Evolutionary conservation across 306 rosid genomes (phyloP).

Genomic region (Castanea sativa): DNA sequence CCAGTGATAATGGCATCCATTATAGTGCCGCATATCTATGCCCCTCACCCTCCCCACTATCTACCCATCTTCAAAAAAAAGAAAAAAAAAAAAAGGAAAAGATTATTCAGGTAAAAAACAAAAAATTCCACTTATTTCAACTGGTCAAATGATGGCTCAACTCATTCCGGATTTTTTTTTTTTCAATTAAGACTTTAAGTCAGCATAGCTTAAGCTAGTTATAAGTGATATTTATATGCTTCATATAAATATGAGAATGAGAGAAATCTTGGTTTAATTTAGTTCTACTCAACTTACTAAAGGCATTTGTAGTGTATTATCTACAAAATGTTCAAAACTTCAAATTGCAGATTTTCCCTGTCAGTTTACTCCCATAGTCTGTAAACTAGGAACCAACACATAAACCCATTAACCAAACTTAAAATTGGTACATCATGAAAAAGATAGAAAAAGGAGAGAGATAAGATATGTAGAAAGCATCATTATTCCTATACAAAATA

Average conservation of each 20-base stretch:
- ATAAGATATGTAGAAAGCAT: neutral
- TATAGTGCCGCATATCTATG: no score
- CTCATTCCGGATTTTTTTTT: neutral
- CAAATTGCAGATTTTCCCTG: neutral
- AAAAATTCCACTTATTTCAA: no score
- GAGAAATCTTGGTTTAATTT: neutral
- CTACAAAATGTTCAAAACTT: neutral
- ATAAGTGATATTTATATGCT: neutral
- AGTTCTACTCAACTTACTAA: neutral
- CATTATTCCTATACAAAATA: neutral
- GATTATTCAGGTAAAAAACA: no score
- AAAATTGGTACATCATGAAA: neutral
- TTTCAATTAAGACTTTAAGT: neutral
- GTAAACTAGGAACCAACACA: neutral
- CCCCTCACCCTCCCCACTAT: no score
- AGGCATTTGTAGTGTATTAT: neutral
- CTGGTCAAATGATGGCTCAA: no score
- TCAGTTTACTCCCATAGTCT: neutral
- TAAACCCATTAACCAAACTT: neutral
- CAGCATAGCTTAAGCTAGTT: neutral
- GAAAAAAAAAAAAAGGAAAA: no score
- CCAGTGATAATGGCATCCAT: no score
- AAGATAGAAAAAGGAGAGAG: neutral
- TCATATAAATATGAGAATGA: neutral
- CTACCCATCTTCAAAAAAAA: no score